Evolutionary conservation across 2,329 filamentous ascomycete species (phyloP).

Genomic region (Colletotrichum kahawae): DNA sequence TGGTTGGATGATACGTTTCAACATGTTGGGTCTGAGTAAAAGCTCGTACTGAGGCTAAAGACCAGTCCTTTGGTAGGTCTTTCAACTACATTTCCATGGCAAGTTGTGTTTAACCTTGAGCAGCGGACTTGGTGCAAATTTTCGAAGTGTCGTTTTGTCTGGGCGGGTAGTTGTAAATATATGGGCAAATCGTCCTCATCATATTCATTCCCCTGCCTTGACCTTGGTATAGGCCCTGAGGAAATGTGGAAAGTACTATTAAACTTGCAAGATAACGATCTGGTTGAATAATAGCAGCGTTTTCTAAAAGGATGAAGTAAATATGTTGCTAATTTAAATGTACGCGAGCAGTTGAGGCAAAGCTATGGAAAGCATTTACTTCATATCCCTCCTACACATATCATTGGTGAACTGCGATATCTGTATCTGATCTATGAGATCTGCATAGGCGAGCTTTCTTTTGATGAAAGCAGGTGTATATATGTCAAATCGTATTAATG

Average conservation of each 20-base stretch:
- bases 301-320: background rate
- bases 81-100: too few relatives aligned
- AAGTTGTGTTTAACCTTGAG: background rate
- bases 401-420: background rate
- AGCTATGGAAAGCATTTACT: background rate
- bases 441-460: background rate
- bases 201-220: background rate
- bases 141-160: background rate
- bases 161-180: background rate
- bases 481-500: too few relatives aligned
- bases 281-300: background rate
- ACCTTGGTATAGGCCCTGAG: background rate
- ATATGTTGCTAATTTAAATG: background rate
- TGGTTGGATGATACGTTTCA: background rate
- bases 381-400: background rate
- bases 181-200: background rate
- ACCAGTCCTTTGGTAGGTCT: background rate
- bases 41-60: background rate
- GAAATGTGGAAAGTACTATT: background rate
- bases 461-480: too few relatives aligned
- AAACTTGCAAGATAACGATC: background rate
- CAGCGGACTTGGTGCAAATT: background rate
- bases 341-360: background rate
- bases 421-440: background rate
- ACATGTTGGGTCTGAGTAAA: background rate